Conservation (phyloP, 805 yeast genomes). For the Dipodascopsis uninucleata region DNA sequence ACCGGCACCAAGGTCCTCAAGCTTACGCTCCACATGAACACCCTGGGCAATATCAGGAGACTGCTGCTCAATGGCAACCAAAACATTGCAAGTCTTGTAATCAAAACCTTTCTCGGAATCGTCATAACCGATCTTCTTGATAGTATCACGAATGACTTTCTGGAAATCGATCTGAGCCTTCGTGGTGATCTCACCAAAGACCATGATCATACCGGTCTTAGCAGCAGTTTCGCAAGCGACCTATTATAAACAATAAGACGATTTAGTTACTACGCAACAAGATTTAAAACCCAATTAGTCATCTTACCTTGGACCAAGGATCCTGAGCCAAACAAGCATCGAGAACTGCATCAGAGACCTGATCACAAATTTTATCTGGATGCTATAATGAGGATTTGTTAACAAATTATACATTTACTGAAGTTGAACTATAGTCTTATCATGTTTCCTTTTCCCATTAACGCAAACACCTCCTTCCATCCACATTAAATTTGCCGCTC, state of each 20-base stretch:
- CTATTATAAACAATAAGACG: slow-evolving; percentile 6
- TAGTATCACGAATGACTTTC: slow-evolving; percentile 95
- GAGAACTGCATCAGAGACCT: slow-evolving; percentile 95
- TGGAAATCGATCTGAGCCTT: slow-evolving; percentile 93
- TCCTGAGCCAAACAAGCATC: slow-evolving; percentile 96
- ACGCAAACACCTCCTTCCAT: too few relatives aligned
- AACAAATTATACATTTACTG: too few relatives aligned
- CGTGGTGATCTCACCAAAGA: slow-evolving; percentile 99
- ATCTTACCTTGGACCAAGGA: slow-evolving; percentile 74
- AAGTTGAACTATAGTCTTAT: slow-evolving; percentile 38
- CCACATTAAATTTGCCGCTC: too few relatives aligned
- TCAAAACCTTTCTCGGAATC: slow-evolving; percentile 94
- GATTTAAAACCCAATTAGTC: not conserved
- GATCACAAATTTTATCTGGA: slow-evolving; percentile 74
- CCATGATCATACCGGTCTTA: slow-evolving; percentile 99
- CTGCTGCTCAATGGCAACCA: slow-evolving; percentile 99
- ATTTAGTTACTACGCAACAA: not conserved
- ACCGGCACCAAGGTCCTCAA: slow-evolving; percentile 99
- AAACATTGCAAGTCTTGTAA: slow-evolving; percentile 98
- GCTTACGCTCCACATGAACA: slow-evolving; percentile 88
- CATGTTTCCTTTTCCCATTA: too few relatives aligned
- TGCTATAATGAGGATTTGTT: slow-evolving; percentile 32
- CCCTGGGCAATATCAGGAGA: slow-evolving; percentile 99
- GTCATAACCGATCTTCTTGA: slow-evolving; percentile 98
- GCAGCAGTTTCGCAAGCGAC: slow-evolving; percentile 99